Percentiles rank a stretch among this genome's conserved stretches.
Evolutionary conservation across 2,329 filamentous ascomycete genomes (phyloP).

Genomic region (Neoscytalidium dimidiatum): DNA sequence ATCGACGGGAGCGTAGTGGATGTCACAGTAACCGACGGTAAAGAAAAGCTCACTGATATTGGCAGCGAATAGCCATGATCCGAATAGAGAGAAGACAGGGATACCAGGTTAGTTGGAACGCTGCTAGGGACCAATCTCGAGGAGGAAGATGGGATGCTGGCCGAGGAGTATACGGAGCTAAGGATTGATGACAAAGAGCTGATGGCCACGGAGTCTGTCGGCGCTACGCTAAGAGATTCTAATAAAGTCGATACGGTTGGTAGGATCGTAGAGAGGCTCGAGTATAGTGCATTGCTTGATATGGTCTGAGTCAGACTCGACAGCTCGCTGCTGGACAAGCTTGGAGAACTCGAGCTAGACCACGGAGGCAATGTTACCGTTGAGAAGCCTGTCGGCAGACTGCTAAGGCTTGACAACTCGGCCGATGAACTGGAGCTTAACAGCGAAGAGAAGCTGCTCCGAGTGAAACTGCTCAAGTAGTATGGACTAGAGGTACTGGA

Average conservation of each 20-base stretch:
- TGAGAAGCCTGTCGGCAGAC: not conserved
- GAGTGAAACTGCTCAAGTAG: too few relatives aligned
- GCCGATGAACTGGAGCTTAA: not conserved
- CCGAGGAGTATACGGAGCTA: not conserved
- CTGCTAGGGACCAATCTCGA: not conserved
- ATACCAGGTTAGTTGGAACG: not conserved
- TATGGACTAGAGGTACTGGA: too few relatives aligned
- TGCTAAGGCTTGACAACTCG: not conserved
- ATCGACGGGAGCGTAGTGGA: not conserved
- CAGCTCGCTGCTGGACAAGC: not conserved
- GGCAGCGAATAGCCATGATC: not conserved
- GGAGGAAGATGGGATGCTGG: not conserved
- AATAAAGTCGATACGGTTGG: not conserved
- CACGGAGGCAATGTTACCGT: not conserved
- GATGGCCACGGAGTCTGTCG: not conserved
- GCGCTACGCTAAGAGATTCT: not conserved
- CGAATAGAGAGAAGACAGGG: not conserved
- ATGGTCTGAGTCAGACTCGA: not conserved
- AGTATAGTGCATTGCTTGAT: not conserved
- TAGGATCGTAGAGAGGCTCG: not conserved
- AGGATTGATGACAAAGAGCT: not conserved
- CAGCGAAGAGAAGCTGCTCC: not conserved
- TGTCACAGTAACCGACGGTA: not conserved
- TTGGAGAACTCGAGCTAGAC: not conserved
- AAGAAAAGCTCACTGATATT: not conserved